Evolutionary conservation across 164 flowering plant species (phyloP).

Genomic region (grape (Vitis vinifera)): ASM3070453v1 NC_081806.1:8397001-8397500

Average conservation of each 20-base stretch:
- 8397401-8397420: too few species aligned
- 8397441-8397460: too few species aligned
- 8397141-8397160: slow-evolving; percentile 70
- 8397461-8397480: too few species aligned
- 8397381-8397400: too few species aligned
- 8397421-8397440: too few species aligned
- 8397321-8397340: too few species aligned
- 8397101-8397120: slow-evolving; percentile 78
- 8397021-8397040: slow-evolving; percentile 56
- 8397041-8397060: slow-evolving; percentile 82
- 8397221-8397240: slow-evolving; percentile 60
- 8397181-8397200: slow-evolving; percentile 78
- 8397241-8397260: neutral
- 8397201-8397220: slow-evolving; percentile 95
- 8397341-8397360: too few species aligned
- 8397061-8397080: slow-evolving; percentile 62
- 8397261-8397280: too few species aligned
- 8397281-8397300: too few species aligned
- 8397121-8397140: slow-evolving; percentile 98
- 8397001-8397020: slow-evolving; percentile 70
- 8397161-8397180: slow-evolving; percentile 60
- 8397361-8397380: too few species aligned
- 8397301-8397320: too few species aligned
- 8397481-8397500: too few species aligned
- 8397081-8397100: slow-evolving; percentile 88